phyloP scores from a whole-genome alignment of 495 filamentous ascomycete species.

The Xylaria grammica region DNA sequence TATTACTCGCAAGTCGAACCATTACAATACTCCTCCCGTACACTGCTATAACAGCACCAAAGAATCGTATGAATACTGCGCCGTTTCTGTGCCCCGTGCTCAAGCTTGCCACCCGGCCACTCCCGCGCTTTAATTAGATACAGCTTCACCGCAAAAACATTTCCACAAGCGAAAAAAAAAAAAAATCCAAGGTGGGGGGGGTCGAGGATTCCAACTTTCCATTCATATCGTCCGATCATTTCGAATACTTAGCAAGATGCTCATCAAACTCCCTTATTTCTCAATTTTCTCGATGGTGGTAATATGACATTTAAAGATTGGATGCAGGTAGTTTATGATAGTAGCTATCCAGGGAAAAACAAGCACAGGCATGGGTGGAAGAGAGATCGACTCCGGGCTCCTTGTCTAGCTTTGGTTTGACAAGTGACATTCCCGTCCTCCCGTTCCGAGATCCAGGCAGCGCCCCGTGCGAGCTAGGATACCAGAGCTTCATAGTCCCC shows the following conservation, averaged over 20 bases:
- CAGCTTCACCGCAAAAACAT: conserved; percentile 40
- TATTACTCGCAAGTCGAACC: not conserved
- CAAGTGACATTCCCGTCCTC: conserved; percentile 33
- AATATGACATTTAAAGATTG: conserved; percentile 7
- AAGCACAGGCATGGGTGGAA: conserved; percentile 28
- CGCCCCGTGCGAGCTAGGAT: conserved; percentile 15
- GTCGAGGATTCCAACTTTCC: conserved; percentile 21
- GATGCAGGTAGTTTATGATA: not conserved
- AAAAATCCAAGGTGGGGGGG: conserved; percentile 29
- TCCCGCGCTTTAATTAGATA: conserved; percentile 30
- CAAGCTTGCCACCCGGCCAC: conserved; percentile 21
- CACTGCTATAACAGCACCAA: not conserved
- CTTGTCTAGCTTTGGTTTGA: conserved; percentile 37
- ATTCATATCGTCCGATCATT: not conserved
- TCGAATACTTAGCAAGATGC: conserved; percentile 8
- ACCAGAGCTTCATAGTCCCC: conserved; percentile 3
- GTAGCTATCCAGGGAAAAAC: conserved; percentile 10
- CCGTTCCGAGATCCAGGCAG: conserved; percentile 34
- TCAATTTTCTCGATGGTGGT: not conserved
- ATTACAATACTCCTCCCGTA: not conserved
- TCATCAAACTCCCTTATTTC: not conserved
- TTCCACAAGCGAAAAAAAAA: conserved; percentile 26
- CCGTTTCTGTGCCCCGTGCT: conserved; percentile 32
- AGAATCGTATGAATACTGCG: conserved; percentile 10
- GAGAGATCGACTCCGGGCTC: conserved; percentile 41